Conservation (phyloP, 176 grass and related monocot species). For the Avena eriantha region DNA sequence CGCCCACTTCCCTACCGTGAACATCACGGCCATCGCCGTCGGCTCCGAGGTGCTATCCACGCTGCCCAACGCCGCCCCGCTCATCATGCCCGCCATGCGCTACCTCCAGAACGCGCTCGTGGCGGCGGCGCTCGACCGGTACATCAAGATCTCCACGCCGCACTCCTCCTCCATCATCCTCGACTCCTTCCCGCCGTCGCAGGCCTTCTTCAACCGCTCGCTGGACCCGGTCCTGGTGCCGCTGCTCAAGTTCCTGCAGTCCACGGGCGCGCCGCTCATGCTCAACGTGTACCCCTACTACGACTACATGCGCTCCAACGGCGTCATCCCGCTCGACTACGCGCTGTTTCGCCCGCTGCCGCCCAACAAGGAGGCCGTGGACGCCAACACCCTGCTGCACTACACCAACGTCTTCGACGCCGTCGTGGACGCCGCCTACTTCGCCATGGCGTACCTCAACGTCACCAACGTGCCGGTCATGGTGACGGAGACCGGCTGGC, state of each 20-base stretch:
- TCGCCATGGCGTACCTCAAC: conserved; percentile 93
- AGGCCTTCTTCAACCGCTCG: conserved; percentile 98
- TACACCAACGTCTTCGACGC: conserved; percentile 99
- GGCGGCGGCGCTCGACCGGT: conserved; percentile 80
- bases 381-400: conserved; percentile 94
- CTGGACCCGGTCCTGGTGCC: conserved; percentile 71
- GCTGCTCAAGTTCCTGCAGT: conserved; percentile 83
- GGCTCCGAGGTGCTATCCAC: conserved; percentile 88
- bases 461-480: conserved; percentile 90
- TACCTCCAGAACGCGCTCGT: conserved; percentile 95
- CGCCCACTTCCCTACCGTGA: conserved; percentile 77
- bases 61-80: conserved; percentile 71
- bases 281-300: conserved; percentile 99
- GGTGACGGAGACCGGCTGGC: conserved; percentile 94
- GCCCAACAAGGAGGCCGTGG: conserved; percentile 96
- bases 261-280: conserved; percentile 78
- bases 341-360: conserved; percentile 89
- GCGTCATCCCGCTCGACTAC: conserved; percentile 93
- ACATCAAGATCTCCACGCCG: conserved; percentile 85
- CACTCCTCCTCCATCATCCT: conserved; percentile 97
- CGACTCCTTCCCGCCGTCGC: conserved; percentile 94
- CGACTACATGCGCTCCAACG: conserved; percentile 98
- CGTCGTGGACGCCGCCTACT: conserved; percentile 88
- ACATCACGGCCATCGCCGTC: conserved; percentile 89
- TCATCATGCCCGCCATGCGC: conserved; percentile 77